Percentiles rank a stretch among this genome's conserved stretches.
Evolutionary conservation across 2,329 filamentous ascomycete genomes (phyloP).

Genomic region (Endoconidiophora laricicola): DNA sequence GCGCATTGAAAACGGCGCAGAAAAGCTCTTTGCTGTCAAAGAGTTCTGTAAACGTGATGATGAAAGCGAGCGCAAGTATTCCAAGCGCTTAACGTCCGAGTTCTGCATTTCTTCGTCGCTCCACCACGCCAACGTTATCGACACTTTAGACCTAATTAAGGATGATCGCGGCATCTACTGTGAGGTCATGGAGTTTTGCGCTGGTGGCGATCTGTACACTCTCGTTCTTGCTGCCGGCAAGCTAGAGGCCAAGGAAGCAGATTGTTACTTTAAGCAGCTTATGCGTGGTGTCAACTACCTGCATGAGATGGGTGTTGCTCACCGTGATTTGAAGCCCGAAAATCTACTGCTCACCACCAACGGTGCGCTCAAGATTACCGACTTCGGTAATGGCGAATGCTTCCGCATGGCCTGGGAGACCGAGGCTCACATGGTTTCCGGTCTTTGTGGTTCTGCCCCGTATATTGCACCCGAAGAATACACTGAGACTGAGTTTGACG

Average conservation of each 20-base stretch:
- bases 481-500: conserved; percentile 86
- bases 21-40: conserved; percentile 94
- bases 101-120: conserved; percentile 97
- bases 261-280: conserved; percentile 98
- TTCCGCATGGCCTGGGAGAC: conserved; percentile 99
- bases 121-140: conserved; percentile 93
- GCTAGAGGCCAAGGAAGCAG: conserved; percentile 79
- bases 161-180: conserved; percentile 96
- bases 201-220: conserved; percentile 88
- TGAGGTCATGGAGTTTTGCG: conserved; percentile 98
- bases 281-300: conserved; percentile 99
- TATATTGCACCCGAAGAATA: conserved; percentile 98
- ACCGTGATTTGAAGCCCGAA: conserved; percentile 91
- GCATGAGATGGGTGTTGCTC: conserved; percentile 97
- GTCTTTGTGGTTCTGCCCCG: conserved; percentile 86
- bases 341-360: conserved; percentile 87
- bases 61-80: conserved; percentile 93
- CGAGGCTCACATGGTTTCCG: conserved; percentile 94
- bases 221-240: conserved; percentile 82
- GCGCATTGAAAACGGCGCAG: conserved; percentile 64
- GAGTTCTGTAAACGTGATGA: conserved; percentile 90
- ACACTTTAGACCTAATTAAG: conserved; percentile 86
- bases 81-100: conserved; percentile 89
- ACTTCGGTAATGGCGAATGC: conserved; percentile 97
- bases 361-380: conserved; percentile 89